Base-by-base conservation (phyloP, 306 rosid genomes). In the Cucurbita maxima region DNA sequence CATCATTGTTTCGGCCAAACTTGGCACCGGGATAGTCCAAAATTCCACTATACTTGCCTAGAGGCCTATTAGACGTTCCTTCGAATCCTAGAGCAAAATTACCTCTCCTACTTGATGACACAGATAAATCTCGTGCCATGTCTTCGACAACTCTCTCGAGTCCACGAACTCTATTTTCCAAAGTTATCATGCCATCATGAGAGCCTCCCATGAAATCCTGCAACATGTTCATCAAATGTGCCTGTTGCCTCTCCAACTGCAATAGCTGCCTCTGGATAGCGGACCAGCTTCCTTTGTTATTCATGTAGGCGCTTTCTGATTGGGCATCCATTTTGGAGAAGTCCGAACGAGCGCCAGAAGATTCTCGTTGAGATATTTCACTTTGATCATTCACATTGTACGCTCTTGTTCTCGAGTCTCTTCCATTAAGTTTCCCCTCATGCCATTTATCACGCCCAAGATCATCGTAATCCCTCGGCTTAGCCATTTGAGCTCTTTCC, bases 201-300 rank as follows among this genome's bases (percentile, higher is more conserved):
- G 97, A 95, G 19, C 97, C 99, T 57, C 97, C 99, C 96, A 95
- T 95, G 87, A 95, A 95, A 86, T 89, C 99, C 99, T 93, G 97
- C 79, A 94, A 87, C 97, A 95, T 89, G 89, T 86, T 95, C 99
- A 95, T 95, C 78, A 95, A 84, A 83, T 91, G 97, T 79, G 85
- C 80, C 79, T 95, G 99, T 79, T 95, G 99, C 75, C 97, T 91
- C 88, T 95, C 99, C 81, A 95, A 82, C 87, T 86, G 96, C 61
- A 86, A 79, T 68, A 95, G 84, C 78, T 95, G 99, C 85, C 97
- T 79, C 86, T 95, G 99, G 79, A 91, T 91, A 69, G 92, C 96
- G 77, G 88, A 79, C 99, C 97, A 91, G 79, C 87, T 95, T 82
- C 97, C 99, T 81, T 88, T 94, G 82, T 77, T 94, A 81, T 83